Conservation (phyloP, 768 basidiomycete species). For the Plicaturopsis crispa region DNA sequence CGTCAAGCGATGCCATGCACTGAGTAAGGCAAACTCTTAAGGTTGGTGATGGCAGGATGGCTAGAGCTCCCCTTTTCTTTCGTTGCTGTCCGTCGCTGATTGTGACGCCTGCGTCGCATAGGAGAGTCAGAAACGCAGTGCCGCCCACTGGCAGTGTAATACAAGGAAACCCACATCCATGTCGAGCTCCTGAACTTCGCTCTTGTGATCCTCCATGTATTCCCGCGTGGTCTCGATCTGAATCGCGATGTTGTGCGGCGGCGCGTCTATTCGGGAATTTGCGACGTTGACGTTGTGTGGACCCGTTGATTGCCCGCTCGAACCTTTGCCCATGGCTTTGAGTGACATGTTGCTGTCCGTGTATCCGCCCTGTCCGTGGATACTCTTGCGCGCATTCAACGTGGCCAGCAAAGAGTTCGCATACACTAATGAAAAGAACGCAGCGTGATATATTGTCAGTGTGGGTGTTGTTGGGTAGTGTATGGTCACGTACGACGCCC, state of each 20-base stretch:
- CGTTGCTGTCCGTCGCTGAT: too few species aligned
- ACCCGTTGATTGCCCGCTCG: background rate
- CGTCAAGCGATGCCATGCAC: too few species aligned
- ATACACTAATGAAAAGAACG: conserved; percentile 29
- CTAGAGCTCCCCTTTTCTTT: too few species aligned
- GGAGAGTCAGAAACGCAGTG: too few species aligned
- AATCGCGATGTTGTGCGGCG: conserved; percentile 6
- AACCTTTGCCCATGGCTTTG: background rate
- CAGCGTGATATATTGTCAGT: background rate
- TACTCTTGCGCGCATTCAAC: conserved; percentile 36
- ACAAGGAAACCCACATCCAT: too few species aligned
- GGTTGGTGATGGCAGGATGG: too few species aligned
- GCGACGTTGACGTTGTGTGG: too few species aligned
- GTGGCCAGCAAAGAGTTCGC: conserved; percentile 49
- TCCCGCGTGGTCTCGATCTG: conserved; percentile 5
- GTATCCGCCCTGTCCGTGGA: conserved; percentile 5
- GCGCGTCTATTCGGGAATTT: conserved; percentile 1
- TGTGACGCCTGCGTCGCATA: too few species aligned
- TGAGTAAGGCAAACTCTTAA: too few species aligned
- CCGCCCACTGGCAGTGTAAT: too few species aligned
- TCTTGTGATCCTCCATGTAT: too few species aligned
- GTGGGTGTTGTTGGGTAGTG: conserved; percentile 5
- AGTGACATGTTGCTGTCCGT: background rate
- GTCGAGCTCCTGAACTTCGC: too few species aligned
- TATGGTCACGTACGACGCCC: conserved; percentile 32